Evolutionary conservation across 192 early-diverging fungal genomes (phyloP), one percentile per base, ranked within the genome.

Genomic region (Chytriomyces confervae): DNA sequence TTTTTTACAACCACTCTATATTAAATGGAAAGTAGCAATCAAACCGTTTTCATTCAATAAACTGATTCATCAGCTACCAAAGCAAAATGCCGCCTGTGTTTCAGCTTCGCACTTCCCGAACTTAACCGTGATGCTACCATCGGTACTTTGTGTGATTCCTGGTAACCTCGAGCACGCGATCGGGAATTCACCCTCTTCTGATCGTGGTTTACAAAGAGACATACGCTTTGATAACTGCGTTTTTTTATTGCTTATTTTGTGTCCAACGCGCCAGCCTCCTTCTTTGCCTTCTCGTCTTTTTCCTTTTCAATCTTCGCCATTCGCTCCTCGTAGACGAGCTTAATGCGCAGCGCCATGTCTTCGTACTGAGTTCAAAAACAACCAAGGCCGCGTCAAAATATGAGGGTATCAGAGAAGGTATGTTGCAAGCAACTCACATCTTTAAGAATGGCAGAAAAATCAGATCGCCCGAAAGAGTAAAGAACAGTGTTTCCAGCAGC

Each of bases 271-370:
- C 65, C 81, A 9, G 53, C 78, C 51, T 80, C 62, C 51, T 61
- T 13, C 46, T 46, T 5, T 61, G 57, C 29, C 66, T 85, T 85
- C 27, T 49, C 72, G 74, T 85, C 79, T 44, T 85, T 82, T 65
- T 86, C 85, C 50, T 80, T 80, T 46, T 73, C 36, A 44, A 85
- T 76, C 74, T 83, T 84, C 18, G 63, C 65, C 85, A 86, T 83
- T 29, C 85, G 43, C 75, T 86, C 85, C 61, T 83, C 71, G 61
- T 84, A 86, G 13, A 86, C 79, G 46, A 72, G 48, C 46, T 79
- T 66, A 43, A 86, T 85, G 51, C 72, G 29, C 6, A 79, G 44
- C 18, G 77, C 77, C 79, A 86, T 81, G 63, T 86, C 85, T 24
- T 83, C 78, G 62, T 70, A 77, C 76, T 72, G 71, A 61, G 72